phyloP scores from a whole-genome alignment of 2,329 filamentous ascomycete genomes.

The Zasmidium cellare region DNA sequence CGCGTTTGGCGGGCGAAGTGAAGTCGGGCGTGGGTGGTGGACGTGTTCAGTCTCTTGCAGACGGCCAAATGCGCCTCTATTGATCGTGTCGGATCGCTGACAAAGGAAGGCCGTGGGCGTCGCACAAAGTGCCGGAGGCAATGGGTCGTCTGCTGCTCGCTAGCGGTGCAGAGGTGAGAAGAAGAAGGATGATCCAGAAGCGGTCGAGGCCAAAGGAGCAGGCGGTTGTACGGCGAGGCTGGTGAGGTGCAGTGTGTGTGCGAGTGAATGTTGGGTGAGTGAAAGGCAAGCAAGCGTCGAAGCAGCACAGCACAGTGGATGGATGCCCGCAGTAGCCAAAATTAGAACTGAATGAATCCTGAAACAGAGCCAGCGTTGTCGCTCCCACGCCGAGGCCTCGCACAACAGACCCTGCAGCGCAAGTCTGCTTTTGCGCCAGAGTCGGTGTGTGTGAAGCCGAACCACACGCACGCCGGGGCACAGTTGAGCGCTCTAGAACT shows the following conservation, averaged over 20 bases:
- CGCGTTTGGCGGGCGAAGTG: background rate
- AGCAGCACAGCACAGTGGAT: background rate
- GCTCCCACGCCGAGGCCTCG: too few relatives aligned
- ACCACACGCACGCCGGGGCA: background rate
- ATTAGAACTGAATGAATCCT: too few relatives aligned
- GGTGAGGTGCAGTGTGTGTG: background rate
- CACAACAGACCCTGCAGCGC: too few relatives aligned
- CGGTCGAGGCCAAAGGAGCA: background rate
- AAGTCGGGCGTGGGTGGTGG: background rate
- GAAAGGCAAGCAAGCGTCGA: background rate
- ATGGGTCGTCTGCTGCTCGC: background rate
- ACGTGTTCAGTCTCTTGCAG: slow-evolving; percentile 20
- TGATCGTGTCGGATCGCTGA: slow-evolving; percentile 5
- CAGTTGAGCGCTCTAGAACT: background rate
- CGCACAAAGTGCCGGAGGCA: slow-evolving; percentile 1
- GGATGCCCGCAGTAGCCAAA: background rate
- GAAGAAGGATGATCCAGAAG: background rate
- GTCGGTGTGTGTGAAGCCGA: background rate
- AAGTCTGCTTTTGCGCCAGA: background rate
- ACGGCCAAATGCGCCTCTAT: slow-evolving; percentile 19
- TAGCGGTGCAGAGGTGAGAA: background rate
- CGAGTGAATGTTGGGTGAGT: background rate
- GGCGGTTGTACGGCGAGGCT: background rate
- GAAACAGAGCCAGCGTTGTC: too few relatives aligned
- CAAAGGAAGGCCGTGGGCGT: slow-evolving; percentile 16